Percentiles rank a stretch among this genome's conserved stretches.
Conservation (phyloP, 108 stramenopile species). For the Fistulifera solaris region DNA sequence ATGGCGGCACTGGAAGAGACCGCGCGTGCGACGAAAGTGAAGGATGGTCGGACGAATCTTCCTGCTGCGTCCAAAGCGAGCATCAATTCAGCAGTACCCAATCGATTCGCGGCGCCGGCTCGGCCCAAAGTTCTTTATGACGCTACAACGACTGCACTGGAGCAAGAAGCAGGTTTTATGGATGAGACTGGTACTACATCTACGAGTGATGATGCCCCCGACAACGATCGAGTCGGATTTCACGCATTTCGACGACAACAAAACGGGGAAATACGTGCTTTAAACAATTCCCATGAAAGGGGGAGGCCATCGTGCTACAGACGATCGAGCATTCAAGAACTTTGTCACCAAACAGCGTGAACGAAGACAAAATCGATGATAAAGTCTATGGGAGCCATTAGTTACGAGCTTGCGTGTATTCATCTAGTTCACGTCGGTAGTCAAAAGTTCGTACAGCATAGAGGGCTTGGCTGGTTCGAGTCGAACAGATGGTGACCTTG, state of each 20-base stretch:
- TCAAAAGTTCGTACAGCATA: too few species aligned
- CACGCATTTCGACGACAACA: constrained; percentile 4
- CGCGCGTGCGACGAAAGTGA: neutral
- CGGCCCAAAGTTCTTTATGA: neutral
- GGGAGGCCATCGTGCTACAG: neutral
- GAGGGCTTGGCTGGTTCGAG: too few species aligned
- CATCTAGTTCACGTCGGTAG: too few species aligned
- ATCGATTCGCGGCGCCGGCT: constrained; percentile 4
- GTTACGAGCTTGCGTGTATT: too few species aligned
- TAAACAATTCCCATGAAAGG: neutral
- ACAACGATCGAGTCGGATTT: constrained; percentile 7
- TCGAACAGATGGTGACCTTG: too few species aligned
- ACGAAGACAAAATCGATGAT: constrained; percentile 1
- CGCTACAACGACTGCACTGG: too few species aligned
- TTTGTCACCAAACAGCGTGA: constrained; percentile 6
- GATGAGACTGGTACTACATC: neutral
- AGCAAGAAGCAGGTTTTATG: neutral
- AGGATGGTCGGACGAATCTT: neutral
- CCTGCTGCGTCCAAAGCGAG: constrained; percentile 2
- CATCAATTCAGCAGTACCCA: constrained; percentile 1
- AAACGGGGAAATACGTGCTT: neutral
- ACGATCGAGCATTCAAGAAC: constrained; percentile 5
- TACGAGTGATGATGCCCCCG: neutral
- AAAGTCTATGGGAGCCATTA: too few species aligned
- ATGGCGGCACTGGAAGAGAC: constrained; percentile 1